phyloP scores from a whole-genome alignment of 2,329 filamentous ascomycete genomes.

The Aspergillus intermedius region DNA sequence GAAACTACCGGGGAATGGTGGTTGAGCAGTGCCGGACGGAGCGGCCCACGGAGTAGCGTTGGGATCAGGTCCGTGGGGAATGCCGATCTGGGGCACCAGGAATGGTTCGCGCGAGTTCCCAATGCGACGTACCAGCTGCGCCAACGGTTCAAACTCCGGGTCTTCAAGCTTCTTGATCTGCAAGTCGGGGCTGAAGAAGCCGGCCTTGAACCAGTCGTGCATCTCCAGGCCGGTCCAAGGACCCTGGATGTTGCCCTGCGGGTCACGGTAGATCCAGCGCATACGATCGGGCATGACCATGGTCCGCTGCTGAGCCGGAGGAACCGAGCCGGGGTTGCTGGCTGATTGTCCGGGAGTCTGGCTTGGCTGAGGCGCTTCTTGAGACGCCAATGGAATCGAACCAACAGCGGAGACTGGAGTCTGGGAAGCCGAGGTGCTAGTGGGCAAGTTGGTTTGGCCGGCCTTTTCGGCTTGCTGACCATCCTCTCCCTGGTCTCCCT shows the following conservation, averaged over 20 bases:
- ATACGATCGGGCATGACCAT: conserved; percentile 99
- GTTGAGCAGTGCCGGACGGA: conserved; percentile 59
- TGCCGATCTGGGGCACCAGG: conserved; percentile 92
- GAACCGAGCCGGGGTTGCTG: conserved; percentile 56
- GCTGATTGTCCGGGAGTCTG: conserved; percentile 30
- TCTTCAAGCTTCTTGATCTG: conserved; percentile 95
- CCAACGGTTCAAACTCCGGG: conserved; percentile 85
- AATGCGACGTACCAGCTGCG: conserved; percentile 88
- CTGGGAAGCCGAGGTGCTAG: conserved; percentile 28
- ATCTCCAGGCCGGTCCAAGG: conserved; percentile 96
- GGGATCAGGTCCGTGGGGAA: conserved; percentile 73
- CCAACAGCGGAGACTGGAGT: conserved; percentile 31
- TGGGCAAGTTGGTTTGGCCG: conserved; percentile 22
- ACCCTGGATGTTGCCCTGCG: conserved; percentile 83
- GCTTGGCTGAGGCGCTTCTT: conserved; percentile 25
- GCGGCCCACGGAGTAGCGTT: conserved; percentile 46
- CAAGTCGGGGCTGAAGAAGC: conserved; percentile 92
- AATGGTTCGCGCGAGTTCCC: conserved; percentile 97
- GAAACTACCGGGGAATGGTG: conserved; percentile 87
- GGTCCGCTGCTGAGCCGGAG: conserved; percentile 64
- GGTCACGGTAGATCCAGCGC: conserved; percentile 97
- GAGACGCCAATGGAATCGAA: conserved; percentile 25
- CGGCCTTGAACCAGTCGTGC: conserved; percentile 99
- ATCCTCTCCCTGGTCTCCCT: conserved; percentile 50
- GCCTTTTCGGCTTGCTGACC: conserved; percentile 30